Evolutionary conservation across 169 alveolate species (phyloP), one percentile per base, ranked within the genome.

Genomic region (Plasmodium cynomolgi): DNA sequence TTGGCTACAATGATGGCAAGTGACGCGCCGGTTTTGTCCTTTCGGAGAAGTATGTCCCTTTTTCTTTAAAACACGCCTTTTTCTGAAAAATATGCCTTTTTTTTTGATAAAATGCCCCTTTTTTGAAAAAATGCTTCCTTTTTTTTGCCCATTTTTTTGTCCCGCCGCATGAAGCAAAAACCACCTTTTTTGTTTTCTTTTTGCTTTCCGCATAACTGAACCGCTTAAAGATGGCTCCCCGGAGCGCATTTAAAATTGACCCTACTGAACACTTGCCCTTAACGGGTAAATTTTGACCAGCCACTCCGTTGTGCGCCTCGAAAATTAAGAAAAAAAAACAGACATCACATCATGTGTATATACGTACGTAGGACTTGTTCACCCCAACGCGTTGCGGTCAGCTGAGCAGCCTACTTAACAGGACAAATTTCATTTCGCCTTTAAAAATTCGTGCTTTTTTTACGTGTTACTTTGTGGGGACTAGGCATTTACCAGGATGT

Each of bases 1-100:
- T 90, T 33, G 90, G 81, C 17, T 90, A 86, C 58, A 86, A 77
- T 77, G 79, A 50, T 9, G 44, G 68, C 44, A 58, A 37, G 37
- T 84, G 31, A 77, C 13, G 47, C 26, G 5, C 41, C 26, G 23
- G 17, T 20, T 11, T 56, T 82, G 34, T 83, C 13, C 20, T 15
- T 56, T 56, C 37, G 62, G 62, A 15, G n/a, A 7, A 37, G 44
- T 37, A 50, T 3, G 62, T 82, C 71, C 54, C 26, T 31, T 82
- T 56, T 82, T 82, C 23, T 37, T 31, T 33, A 75, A 33, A 33
- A 15, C 0, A 34, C 11, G 37, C 37, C 37, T 29, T 26, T 26
- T 73, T 31, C n/a, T 29, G 34, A 68, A 4, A 68, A 68, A 41
- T 41, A 41, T 6, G 50, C 50, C 62, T 15, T 50, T 50, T 73